phyloP scores from a whole-genome alignment of 1,284 basidiomycete species.

The Ustilago cynodontis region DNA sequence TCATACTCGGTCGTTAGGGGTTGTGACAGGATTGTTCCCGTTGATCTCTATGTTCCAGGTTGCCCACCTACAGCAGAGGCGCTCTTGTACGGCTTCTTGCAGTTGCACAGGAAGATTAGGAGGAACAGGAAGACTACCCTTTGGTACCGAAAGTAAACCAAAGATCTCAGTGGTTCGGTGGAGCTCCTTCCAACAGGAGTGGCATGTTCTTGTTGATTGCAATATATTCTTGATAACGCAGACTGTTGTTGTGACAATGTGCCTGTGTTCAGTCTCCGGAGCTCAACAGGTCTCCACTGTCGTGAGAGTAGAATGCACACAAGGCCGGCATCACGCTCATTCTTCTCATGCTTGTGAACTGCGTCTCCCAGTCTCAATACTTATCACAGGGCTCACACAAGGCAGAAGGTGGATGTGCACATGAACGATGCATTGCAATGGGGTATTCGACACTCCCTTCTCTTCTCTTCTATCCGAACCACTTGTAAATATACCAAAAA shows the following conservation, averaged over 20 bases:
- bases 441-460: neutral
- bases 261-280: neutral
- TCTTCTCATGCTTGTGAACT: neutral
- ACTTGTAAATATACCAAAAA: conserved; percentile 68
- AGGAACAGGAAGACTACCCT: conserved; percentile 87
- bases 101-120: conserved; percentile 97
- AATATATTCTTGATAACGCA: conserved; percentile 9
- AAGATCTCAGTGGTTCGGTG: neutral
- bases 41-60: conserved; percentile 86
- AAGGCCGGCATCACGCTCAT: too few relatives aligned
- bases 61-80: conserved; percentile 92
- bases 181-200: neutral
- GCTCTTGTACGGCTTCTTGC: conserved; percentile 77
- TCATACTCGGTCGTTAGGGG: conserved; percentile 98
- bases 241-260: neutral
- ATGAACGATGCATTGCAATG: neutral
- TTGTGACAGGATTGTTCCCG: conserved; percentile 98
- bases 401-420: neutral
- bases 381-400: neutral
- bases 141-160: conserved; percentile 76
- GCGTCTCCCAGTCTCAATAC: neutral
- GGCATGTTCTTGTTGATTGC: neutral
- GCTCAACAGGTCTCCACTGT: too few relatives aligned
- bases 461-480: conserved; percentile 49
- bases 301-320: too few relatives aligned